These are phyloP conservation scores for Scedosporium aurantiacum DNA, from an alignment of 2,329 filamentous ascomycete genomes.

Conservation along the genomic window DNA sequence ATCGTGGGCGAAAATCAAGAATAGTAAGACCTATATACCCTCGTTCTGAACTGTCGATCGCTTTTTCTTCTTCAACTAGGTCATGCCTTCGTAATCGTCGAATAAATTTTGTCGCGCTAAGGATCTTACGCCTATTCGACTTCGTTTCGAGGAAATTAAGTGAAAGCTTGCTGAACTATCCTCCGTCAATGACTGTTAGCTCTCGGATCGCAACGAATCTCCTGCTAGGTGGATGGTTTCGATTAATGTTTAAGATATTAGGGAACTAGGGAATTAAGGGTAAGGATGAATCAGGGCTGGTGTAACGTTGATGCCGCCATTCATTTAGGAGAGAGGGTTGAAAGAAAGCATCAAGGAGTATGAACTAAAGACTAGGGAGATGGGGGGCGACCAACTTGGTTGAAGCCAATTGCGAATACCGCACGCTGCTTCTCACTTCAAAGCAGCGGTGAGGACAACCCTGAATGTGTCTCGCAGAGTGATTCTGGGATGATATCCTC, in stretches of 20 bases:
- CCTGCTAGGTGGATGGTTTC: neutral
- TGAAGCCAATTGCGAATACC: neutral
- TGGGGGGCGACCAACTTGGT: neutral
- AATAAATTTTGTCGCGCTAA: neutral
- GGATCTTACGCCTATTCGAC: neutral
- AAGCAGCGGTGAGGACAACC: neutral
- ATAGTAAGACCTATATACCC: neutral
- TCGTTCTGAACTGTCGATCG: slow-evolving; percentile 2
- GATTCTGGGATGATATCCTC: neutral
- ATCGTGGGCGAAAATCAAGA: slow-evolving; percentile 16
- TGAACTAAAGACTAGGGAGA: neutral
- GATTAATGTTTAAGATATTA: neutral
- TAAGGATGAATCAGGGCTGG: neutral
- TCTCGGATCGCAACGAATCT: neutral
- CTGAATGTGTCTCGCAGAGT: neutral
- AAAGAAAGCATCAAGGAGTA: neutral
- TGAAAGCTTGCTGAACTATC: neutral
- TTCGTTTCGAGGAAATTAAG: neutral
- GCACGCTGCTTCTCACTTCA: neutral
- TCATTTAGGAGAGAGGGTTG: neutral
- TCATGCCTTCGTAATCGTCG: neutral
- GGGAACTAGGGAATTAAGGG: neutral
- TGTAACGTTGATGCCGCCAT: neutral
- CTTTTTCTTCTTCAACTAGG: slow-evolving; percentile 1
- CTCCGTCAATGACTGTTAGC: neutral